Evolutionary conservation across 306 rosid species (phyloP).

Genomic region (Boehmeria nivea): DNA sequence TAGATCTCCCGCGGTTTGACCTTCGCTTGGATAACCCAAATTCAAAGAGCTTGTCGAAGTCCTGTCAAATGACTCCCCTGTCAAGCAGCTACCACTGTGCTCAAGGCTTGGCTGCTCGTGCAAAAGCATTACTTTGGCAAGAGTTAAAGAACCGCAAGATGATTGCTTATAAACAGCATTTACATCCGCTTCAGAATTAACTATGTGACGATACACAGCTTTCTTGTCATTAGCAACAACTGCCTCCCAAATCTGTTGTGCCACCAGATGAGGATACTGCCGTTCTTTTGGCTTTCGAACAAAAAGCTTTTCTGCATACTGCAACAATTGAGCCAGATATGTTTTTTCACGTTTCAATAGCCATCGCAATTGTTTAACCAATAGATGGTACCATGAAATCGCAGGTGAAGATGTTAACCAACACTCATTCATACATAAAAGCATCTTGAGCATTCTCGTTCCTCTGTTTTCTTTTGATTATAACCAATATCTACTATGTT

Average conservation of each 20-base stretch:
- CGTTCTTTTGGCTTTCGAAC: slow-evolving; percentile 75
- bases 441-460: too few relatives aligned
- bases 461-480: too few relatives aligned
- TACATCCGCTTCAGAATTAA: slow-evolving; percentile 74
- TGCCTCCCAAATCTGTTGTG: slow-evolving; percentile 90
- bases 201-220: slow-evolving; percentile 84
- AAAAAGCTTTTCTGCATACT: slow-evolving; percentile 95
- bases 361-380: background rate
- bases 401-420: too few relatives aligned
- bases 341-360: slow-evolving; percentile 11
- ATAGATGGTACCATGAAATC: slow-evolving; percentile 9
- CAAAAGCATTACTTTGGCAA: slow-evolving; percentile 85
- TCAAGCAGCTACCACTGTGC: slow-evolving; percentile 37
- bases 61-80: slow-evolving; percentile 66
- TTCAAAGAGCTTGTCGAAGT: slow-evolving; percentile 52
- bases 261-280: slow-evolving; percentile 61
- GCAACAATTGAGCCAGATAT: slow-evolving; percentile 23
- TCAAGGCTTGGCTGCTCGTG: slow-evolving; percentile 70
- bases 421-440: too few relatives aligned
- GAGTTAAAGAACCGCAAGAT: slow-evolving; percentile 59
- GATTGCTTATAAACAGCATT: slow-evolving; percentile 65
- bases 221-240: slow-evolving; percentile 90
- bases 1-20: slow-evolving; percentile 53
- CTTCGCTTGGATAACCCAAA: slow-evolving; percentile 47
- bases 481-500: too few relatives aligned